These are phyloP conservation scores for Oryza rufipogon DNA, from an alignment of 176 grass and related monocot genomes.

Conservation along the genomic window DNA sequence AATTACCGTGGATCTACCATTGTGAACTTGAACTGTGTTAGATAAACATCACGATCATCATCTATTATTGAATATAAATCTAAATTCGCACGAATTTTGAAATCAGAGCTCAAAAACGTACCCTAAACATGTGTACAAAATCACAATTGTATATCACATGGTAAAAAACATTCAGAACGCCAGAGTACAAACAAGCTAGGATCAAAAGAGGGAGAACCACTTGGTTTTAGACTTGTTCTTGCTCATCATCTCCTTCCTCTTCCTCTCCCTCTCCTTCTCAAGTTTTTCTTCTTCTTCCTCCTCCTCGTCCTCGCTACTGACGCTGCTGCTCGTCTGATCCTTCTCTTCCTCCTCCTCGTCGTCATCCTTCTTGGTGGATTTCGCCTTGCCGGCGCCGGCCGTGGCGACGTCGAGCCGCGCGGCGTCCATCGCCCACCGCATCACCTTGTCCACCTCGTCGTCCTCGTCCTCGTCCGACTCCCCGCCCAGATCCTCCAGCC, in stretches of 20 bases:
- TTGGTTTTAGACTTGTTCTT: slow-evolving; percentile 56
- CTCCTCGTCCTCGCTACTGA: slow-evolving; percentile 32
- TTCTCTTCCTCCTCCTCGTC: slow-evolving; percentile 13
- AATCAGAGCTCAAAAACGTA: too few species aligned
- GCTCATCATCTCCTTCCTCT: slow-evolving; percentile 34
- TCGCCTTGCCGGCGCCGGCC: background rate
- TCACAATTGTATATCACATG: background rate
- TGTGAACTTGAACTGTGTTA: too few species aligned
- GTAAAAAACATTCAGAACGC: background rate
- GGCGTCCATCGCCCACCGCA: slow-evolving; percentile 79
- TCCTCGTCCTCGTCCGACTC: slow-evolving; percentile 35
- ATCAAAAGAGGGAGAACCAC: slow-evolving; percentile 61
- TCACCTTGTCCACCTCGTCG: slow-evolving; percentile 83
- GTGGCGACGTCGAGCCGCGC: slow-evolving; percentile 53
- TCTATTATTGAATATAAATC: too few species aligned
- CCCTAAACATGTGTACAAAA: background rate
- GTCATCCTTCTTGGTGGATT: background rate
- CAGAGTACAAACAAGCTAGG: background rate
- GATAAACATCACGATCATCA: too few species aligned
- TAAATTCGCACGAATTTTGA: too few species aligned
- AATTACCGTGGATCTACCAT: too few species aligned
- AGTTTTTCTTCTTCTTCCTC: slow-evolving; percentile 42
- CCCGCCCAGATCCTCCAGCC: slow-evolving; percentile 27
- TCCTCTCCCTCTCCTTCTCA: slow-evolving; percentile 31
- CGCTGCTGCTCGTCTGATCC: slow-evolving; percentile 36